Evolutionary conservation across 805 yeast genomes (phyloP).

Genomic region (Candida germanica): DNA sequence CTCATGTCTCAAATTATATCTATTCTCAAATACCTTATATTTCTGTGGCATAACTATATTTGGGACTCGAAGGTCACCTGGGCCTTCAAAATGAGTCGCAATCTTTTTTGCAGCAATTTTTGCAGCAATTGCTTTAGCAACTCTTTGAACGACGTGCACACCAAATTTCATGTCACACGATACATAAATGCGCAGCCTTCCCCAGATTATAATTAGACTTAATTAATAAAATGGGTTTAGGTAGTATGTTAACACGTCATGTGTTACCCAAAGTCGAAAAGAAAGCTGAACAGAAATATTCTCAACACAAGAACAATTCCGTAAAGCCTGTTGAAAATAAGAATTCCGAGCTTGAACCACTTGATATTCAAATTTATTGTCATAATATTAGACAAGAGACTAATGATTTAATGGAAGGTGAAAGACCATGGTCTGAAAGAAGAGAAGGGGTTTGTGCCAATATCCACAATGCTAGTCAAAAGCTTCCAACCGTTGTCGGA

Average conservation of each 20-base stretch:
- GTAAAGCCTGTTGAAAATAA: neutral
- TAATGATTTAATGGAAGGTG: constrained; percentile 29
- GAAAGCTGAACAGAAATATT: constrained; percentile 3
- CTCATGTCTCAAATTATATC: too few species aligned
- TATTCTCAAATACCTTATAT: too few species aligned
- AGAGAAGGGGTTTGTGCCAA: constrained; percentile 34
- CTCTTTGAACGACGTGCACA: too few species aligned
- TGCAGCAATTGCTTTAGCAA: too few species aligned
- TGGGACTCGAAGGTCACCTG: too few species aligned
- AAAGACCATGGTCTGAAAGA: constrained; percentile 45
- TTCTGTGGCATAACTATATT: too few species aligned
- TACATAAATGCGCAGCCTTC: constrained; percentile 1
- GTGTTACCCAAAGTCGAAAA: constrained; percentile 2
- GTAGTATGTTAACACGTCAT: constrained; percentile 6
- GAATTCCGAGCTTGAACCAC: constrained; percentile 13
- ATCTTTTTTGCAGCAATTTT: too few species aligned
- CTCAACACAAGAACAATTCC: neutral
- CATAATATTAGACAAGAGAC: constrained; percentile 45
- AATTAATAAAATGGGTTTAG: constrained; percentile 5
- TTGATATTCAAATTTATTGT: constrained; percentile 27
- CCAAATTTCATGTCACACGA: constrained; percentile 5
- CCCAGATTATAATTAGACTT: too few species aligned
- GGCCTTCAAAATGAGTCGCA: too few species aligned
- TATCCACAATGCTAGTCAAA: constrained; percentile 25
- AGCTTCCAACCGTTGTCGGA: constrained; percentile 35